These are phyloP conservation scores for Pycnococcus provasolii DNA, from an alignment of 139 green algal genomes.

Conservation along the genomic window DNA sequence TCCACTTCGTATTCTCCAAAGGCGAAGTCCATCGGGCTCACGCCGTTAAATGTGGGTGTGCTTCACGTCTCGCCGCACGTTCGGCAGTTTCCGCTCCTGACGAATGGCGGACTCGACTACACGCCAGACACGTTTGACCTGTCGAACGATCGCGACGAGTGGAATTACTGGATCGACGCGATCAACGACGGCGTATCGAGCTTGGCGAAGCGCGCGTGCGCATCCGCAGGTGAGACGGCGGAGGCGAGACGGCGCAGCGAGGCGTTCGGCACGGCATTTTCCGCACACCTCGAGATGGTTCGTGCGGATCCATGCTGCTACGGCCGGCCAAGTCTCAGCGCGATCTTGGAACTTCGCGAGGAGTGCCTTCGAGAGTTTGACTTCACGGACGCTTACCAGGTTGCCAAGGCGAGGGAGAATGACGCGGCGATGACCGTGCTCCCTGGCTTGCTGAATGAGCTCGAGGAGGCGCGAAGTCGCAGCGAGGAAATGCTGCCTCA, in stretches of 20 bases:
- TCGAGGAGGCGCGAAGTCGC: not conserved
- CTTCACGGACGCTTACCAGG: constrained; percentile 87
- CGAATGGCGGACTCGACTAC: constrained; percentile 56
- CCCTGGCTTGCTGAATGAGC: not conserved
- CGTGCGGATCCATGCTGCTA: constrained; percentile 63
- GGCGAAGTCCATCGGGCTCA: no score
- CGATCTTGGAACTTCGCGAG: constrained; percentile 92
- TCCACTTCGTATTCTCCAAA: no score
- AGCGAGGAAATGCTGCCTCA: constrained; percentile 23
- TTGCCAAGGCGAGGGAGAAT: constrained; percentile 60
- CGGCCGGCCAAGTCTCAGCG: constrained; percentile 69
- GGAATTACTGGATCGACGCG: constrained; percentile 75
- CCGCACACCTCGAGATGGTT: constrained; percentile 54
- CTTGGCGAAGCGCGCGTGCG: no score
- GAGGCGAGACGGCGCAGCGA: constrained; percentile 43
- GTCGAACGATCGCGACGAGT: constrained; percentile 49
- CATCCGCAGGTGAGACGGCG: not conserved
- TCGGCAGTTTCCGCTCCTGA: constrained; percentile 82
- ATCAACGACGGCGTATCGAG: constrained; percentile 30
- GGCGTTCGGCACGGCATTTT: constrained; percentile 66
- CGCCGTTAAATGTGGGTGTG: constrained; percentile 56
- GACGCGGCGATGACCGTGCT: constrained; percentile 66
- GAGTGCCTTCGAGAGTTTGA: constrained; percentile 92
- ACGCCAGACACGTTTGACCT: constrained; percentile 86
- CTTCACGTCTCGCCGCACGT: constrained; percentile 77